A percentile compares a stretch with the other conserved stretches of the same genome.
phyloP scores from a whole-genome alignment of 331 rosid species.

The Cucumis variabilis region DNA sequence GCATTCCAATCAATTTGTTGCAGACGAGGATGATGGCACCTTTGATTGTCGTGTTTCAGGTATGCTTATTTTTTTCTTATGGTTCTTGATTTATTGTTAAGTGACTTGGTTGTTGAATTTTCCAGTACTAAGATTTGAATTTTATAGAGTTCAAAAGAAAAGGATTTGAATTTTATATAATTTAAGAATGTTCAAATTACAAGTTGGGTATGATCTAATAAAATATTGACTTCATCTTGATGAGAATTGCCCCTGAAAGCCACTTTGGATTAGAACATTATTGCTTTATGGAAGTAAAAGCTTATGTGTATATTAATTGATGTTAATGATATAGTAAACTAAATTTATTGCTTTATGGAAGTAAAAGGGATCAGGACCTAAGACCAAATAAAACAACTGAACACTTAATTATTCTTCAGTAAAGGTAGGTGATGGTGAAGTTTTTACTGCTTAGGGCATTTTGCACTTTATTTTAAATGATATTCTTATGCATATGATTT shows the following conservation, averaged over 20 bases:
- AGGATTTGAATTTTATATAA: not conserved
- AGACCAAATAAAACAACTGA: conserved; percentile 1
- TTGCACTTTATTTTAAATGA: conserved; percentile 21
- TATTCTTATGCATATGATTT: not conserved
- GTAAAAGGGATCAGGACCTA: not conserved
- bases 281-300: too few species aligned
- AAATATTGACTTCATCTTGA: not conserved
- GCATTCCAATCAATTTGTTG: conserved; percentile 87
- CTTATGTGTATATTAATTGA: not conserved
- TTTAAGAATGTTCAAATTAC: not conserved
- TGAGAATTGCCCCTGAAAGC: too few species aligned
- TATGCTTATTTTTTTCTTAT: conserved; percentile 35
- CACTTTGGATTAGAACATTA: too few species aligned
- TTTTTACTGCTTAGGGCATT: not conserved
- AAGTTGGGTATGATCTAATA: not conserved
- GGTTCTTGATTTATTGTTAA: not conserved
- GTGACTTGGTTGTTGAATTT: conserved; percentile 14
- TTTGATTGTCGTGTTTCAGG: conserved; percentile 94
- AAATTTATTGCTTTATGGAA: conserved; percentile 17
- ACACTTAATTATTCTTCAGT: not conserved
- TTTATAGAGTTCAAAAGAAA: not conserved
- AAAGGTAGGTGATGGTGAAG: not conserved
- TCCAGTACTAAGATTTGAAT: not conserved
- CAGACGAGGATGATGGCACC: conserved; percentile 89
- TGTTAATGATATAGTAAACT: not conserved